Percentiles rank a stretch among this genome's conserved stretches.
These are phyloP conservation scores for Phialophora tarda DNA, from an alignment of 2,329 filamentous ascomycete species.

Conservation along the genomic window DNA sequence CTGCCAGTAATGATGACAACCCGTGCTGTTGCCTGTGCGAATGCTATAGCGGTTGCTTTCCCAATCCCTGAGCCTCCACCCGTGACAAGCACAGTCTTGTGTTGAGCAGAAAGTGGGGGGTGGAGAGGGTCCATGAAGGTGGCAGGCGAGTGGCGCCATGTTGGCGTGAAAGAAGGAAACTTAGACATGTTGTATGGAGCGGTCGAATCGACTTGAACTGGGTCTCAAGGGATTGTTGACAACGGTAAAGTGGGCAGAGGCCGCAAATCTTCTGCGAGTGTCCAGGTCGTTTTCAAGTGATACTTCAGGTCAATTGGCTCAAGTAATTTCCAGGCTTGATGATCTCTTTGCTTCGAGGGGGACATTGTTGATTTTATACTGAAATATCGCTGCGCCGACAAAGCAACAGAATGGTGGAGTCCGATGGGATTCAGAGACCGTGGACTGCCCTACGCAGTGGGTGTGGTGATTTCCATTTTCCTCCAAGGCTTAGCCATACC, in stretches of 20 bases:
- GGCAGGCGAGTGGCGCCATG: constrained; percentile 15
- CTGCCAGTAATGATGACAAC: constrained; percentile 18
- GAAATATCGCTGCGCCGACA: not conserved
- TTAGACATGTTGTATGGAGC: constrained; percentile 3
- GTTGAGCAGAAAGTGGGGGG: constrained; percentile 12
- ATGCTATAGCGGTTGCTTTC: constrained; percentile 21
- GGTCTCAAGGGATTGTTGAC: no score
- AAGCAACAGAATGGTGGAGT: not conserved
- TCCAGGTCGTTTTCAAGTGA: not conserved
- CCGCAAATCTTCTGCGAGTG: not conserved
- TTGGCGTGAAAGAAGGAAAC: constrained; percentile 19
- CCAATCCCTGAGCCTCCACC: constrained; percentile 17
- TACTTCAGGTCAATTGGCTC: not conserved
- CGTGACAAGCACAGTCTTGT: constrained; percentile 17
- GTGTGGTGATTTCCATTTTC: not conserved
- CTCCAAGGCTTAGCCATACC: not conserved
- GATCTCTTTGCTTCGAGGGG: not conserved
- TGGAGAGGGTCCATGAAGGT: not conserved
- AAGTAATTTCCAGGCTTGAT: not conserved
- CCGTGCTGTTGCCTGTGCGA: constrained; percentile 9
- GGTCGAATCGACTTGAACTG: not conserved
- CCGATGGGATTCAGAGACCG: not conserved
- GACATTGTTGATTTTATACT: not conserved
- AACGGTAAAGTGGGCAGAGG: not conserved
- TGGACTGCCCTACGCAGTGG: not conserved